phyloP scores from a whole-genome alignment of 371 early-diverging fungal species.

The Saksenaea vasiformis region DNA sequence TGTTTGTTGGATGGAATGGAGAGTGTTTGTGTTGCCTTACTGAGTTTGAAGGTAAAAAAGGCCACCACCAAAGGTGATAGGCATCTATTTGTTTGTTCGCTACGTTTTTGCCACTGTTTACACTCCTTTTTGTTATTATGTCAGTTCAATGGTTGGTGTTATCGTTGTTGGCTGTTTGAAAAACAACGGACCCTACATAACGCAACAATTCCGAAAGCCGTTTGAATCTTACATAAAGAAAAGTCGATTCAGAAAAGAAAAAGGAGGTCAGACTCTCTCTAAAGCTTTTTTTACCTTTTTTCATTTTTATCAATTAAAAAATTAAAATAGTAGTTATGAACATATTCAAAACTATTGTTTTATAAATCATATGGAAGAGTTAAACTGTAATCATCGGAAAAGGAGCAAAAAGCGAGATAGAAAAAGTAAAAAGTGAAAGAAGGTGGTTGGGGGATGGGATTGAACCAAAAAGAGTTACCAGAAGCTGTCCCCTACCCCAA shows the following conservation, averaged over 20 bases:
- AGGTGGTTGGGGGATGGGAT: not conserved
- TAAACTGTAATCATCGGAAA: not conserved
- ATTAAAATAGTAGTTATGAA: no score
- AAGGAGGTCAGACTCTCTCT: not conserved
- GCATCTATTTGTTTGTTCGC: no score
- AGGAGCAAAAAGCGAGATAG: not conserved
- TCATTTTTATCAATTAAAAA: not conserved
- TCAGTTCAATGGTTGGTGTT: not conserved
- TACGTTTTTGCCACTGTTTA: not conserved
- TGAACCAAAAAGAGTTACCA: not conserved
- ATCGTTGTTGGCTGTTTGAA: not conserved
- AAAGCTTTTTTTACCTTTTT: not conserved
- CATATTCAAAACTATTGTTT: no score
- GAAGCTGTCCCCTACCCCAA: slow-evolving; percentile 6
- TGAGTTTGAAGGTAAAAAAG: not conserved
- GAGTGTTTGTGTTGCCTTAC: not conserved
- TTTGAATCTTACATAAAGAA: not conserved
- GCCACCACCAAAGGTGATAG: no score
- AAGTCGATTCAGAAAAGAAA: not conserved
- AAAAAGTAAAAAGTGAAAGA: not conserved
- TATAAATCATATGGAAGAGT: not conserved
- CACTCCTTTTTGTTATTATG: not conserved
- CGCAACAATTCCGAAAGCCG: not conserved
- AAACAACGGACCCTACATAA: slow-evolving; percentile 4
- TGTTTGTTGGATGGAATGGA: not conserved